Conservation (phyloP, 306 rosid species). For the Rosa persica region DNA sequence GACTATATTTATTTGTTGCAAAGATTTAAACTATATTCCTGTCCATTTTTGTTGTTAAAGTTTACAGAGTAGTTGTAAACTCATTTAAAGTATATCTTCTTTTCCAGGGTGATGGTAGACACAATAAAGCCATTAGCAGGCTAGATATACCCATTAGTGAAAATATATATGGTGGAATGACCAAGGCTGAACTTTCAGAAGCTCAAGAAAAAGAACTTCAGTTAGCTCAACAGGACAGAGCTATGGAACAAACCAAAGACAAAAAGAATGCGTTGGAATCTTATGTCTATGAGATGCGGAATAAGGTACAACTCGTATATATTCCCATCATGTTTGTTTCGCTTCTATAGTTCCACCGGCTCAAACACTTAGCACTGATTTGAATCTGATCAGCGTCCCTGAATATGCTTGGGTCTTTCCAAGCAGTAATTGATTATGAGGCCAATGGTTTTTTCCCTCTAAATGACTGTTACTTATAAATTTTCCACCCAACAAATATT, state of each 20-base stretch:
- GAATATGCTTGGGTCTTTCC: neutral
- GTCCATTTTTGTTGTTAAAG: neutral
- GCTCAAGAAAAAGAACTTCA: slow-evolving; percentile 67
- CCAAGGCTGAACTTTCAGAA: slow-evolving; percentile 62
- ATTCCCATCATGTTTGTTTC: slow-evolving; percentile 16
- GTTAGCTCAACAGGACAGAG: slow-evolving; percentile 75
- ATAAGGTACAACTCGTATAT: slow-evolving; percentile 59
- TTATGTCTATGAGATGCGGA: slow-evolving; percentile 90
- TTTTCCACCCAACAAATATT: neutral
- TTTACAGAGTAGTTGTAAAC: neutral
- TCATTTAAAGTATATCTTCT: slow-evolving; percentile 13
- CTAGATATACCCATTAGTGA: slow-evolving; percentile 59
- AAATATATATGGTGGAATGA: slow-evolving; percentile 76
- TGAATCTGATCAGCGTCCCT: neutral
- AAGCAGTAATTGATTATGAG: neutral
- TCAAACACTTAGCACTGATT: slow-evolving; percentile 17
- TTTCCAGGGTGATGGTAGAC: slow-evolving; percentile 58
- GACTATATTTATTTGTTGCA: neutral
- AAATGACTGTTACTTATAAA: neutral
- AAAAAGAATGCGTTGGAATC: slow-evolving; percentile 92
- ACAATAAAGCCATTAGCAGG: slow-evolving; percentile 54
- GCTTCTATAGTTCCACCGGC: slow-evolving; percentile 25
- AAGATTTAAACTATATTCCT: slow-evolving; percentile 1
- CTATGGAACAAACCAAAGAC: slow-evolving; percentile 80
- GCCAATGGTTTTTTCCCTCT: neutral